Percentiles rank a stretch among this genome's conserved stretches.
These are phyloP conservation scores for Microbotryomycetes sp. DNA, from an alignment of 1,284 basidiomycete genomes.

Conservation along the genomic window DNA sequence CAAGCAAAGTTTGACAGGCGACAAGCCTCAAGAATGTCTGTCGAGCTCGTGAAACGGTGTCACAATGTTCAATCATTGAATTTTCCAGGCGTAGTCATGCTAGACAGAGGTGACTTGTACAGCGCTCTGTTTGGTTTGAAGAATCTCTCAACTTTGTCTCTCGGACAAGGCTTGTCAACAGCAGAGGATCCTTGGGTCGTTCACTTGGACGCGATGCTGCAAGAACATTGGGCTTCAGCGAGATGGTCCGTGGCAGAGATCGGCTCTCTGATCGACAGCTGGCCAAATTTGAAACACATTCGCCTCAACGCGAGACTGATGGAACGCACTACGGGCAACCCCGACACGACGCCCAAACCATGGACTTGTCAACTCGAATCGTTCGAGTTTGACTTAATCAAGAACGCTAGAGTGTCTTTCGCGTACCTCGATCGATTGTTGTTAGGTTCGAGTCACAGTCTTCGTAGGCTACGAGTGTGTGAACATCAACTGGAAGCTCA, in stretches of 20 bases:
- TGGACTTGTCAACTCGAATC: conserved; percentile 2
- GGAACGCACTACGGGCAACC: background rate
- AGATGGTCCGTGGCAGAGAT: conserved; percentile 5
- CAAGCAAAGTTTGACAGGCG: background rate
- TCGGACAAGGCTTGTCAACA: conserved; percentile 1
- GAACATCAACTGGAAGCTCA: conserved; percentile 15
- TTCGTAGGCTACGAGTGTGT: conserved; percentile 1
- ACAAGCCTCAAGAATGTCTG: background rate
- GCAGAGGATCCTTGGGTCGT: conserved; percentile 19
- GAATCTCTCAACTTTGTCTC: background rate
- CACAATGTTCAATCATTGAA: background rate
- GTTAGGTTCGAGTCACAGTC: background rate
- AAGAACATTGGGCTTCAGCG: conserved; percentile 15
- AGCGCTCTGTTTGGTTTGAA: background rate
- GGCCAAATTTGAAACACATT: background rate
- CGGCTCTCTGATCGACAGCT: background rate
- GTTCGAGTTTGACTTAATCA: conserved; percentile 6
- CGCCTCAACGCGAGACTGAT: background rate
- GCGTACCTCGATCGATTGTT: conserved; percentile 6
- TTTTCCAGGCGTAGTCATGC: conserved; percentile 11
- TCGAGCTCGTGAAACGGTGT: conserved; percentile 1
- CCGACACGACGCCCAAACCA: background rate
- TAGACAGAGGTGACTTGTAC: conserved; percentile 11
- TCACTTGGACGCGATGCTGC: conserved; percentile 12
- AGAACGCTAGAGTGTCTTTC: conserved; percentile 5